Base-by-base conservation (phyloP, 1,284 basidiomycete species). In the Pholiota adiposa region DNA sequence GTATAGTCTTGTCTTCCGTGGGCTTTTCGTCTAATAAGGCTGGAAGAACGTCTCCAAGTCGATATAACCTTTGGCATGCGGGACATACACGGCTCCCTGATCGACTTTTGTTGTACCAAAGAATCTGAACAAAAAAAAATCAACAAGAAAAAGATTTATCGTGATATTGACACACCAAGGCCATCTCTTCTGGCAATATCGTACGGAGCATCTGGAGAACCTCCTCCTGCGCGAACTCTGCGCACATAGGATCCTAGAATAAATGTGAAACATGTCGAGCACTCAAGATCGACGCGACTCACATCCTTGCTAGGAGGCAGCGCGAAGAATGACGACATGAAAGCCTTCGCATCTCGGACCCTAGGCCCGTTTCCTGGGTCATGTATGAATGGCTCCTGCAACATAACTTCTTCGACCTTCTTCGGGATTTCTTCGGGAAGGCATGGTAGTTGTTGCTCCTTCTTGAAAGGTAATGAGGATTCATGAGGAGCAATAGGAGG, bases 61-160 rank as follows among this genome's bases (percentile, higher is more conserved):
- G 77, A 67, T 91, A 93, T 23, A 92, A 72, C 16, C 90, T 77
- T 68, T 86, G 83, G 69, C 90, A 93, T 0, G 89, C 83, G 2
- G 90, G 90, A 68, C 90, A 93, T 59, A 93, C 81, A 29, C 90
- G 84, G 56, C 85, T 83, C 4, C 77, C 81, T 4, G 77, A 70
- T 2, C 90, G 82, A 69, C 87, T 90, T 73, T 90, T 91, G 76
- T 93, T 93, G 68, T 92, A 92, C 89, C 90, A 92, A 21, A 92
- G 65, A n/a, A 90, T 87, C 90, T 92, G 60, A n/a, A 33, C 46
- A 33, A 54, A 33, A 18, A 58, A n/a, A 18, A 50, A 27, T 14
- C 46, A 25, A 19, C 33, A 36, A 52, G 18, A 25, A 56, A 36
- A 63, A 44, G n/a, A n/a, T n/a, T n/a, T 54, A 19, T 44, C 56